Percentiles rank a stretch among this genome's conserved stretches.
Evolutionary conservation across 2,329 filamentous ascomycete genomes (phyloP).

Genomic region (Trichoderma sp.): DNA sequence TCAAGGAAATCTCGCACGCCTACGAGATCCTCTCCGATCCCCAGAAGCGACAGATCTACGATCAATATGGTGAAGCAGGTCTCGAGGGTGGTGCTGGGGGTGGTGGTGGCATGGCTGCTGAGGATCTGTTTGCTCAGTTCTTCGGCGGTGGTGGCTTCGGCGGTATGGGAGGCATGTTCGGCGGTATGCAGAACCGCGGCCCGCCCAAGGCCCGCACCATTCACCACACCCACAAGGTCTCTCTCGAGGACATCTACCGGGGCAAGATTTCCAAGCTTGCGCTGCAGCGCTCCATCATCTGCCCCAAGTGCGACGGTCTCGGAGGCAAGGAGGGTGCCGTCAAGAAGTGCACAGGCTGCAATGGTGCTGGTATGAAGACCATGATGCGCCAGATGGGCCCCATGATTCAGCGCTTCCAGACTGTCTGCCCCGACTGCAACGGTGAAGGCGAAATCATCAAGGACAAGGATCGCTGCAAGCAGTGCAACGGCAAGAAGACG

Average conservation of each 20-base stretch:
- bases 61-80: slow-evolving; percentile 96
- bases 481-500: slow-evolving; percentile 96
- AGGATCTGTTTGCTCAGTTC: slow-evolving; percentile 96
- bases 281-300: slow-evolving; percentile 96
- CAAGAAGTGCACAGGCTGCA: slow-evolving; percentile 86
- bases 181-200: slow-evolving; percentile 75
- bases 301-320: slow-evolving; percentile 87
- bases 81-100: slow-evolving; percentile 83
- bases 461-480: slow-evolving; percentile 97
- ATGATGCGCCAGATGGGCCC: slow-evolving; percentile 99
- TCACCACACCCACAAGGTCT: slow-evolving; percentile 97
- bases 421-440: slow-evolving; percentile 96
- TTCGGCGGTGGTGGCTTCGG: slow-evolving; percentile 74
- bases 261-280: slow-evolving; percentile 98
- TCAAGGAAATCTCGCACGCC: slow-evolving; percentile 95
- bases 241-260: slow-evolving; percentile 95
- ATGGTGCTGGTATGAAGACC: slow-evolving; percentile 96
- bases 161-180: slow-evolving; percentile 73
- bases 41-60: slow-evolving; percentile 89
- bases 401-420: slow-evolving; percentile 99
- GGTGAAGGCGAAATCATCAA: slow-evolving; percentile 96
- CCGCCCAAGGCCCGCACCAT: slow-evolving; percentile 91
- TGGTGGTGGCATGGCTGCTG: slow-evolving; percentile 81
- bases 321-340: slow-evolving; percentile 98
- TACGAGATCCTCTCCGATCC: slow-evolving; percentile 93